Base-by-base conservation (phyloP, 106 monocot genomes). In the Allium fistulosum region DNA sequence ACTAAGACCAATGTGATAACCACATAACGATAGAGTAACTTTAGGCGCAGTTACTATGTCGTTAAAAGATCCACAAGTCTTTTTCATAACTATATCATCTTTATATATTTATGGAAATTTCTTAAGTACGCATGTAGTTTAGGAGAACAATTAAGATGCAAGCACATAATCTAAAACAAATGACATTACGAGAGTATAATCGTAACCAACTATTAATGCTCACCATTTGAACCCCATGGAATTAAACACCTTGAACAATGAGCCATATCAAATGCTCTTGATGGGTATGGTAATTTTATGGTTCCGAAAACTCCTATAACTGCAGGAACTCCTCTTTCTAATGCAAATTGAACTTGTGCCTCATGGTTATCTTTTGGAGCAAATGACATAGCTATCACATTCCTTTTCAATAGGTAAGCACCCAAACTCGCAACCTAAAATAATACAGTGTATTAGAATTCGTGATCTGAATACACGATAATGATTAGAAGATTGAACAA, bases 381-480 rank as follows among this genome's bases (percentile, higher is more conserved):
- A 83, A 87, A 87, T 53, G 86, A 87, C 82, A 87, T 87, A n/a
- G 86, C 77, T 56, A 87, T 68, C 45, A 87, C 86, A 72, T 83
- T 83, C 62, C 64, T 80, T 49, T 77, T 74, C 72, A 83, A 60
- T 28, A 87, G 58, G 49, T 87, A 87, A 26, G 86, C 86, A 45
- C 86, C 86, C 80, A 68, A 79, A 28, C 86, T 87, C 14, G 86
- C 86, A 71, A 83, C 86, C 86, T 87, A 18, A 2, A 77, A 77
- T 10, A 57, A 61, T 65, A 62, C 26, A 37, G 45, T 7, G 15
- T 9, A 17, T 49, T 9, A 63, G 62, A 28, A 15, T 10, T 11
- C 2, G 15, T 15, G 46, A 61, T 27, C 4, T 27, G 37, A 61
- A 10, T 37, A 26, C 26, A 10, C 18, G 37, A 27, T 9, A 37